Conservation (phyloP, 306 rosid species). For the Oemleria cerasiformis region DNA sequence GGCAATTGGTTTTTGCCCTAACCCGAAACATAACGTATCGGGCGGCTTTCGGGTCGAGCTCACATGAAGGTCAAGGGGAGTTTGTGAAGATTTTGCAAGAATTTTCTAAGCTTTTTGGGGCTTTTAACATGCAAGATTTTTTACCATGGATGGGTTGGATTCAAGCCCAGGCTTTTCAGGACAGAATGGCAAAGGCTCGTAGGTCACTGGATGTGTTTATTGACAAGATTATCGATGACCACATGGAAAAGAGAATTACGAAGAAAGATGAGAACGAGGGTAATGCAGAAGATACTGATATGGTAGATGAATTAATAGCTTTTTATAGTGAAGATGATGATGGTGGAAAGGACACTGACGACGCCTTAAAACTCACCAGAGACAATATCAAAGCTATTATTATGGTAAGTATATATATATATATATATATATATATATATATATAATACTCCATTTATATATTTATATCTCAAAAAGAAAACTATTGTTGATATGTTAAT, state of each 20-base stretch:
- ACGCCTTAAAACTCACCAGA: slow-evolving; percentile 21
- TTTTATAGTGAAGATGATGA: slow-evolving; percentile 12
- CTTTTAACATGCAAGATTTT: slow-evolving; percentile 35
- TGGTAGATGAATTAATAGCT: slow-evolving; percentile 36
- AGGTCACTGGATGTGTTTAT: slow-evolving; percentile 22
- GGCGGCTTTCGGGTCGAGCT: slow-evolving; percentile 33
- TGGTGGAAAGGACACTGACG: slow-evolving; percentile 12
- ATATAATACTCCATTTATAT: too few relatives aligned
- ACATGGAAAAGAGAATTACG: slow-evolving; percentile 18
- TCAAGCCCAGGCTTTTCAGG: slow-evolving; percentile 20
- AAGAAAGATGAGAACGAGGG: background rate
- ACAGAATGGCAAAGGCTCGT: slow-evolving; percentile 29
- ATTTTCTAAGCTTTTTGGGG: slow-evolving; percentile 33
- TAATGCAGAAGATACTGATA: slow-evolving; percentile 11
- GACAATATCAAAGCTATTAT: slow-evolving; percentile 35
- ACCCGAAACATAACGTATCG: slow-evolving; percentile 30
- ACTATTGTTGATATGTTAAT: too few relatives aligned
- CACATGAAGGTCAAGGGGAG: slow-evolving; percentile 29
- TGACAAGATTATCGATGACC: slow-evolving; percentile 31
- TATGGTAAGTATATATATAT: slow-evolving; percentile 17
- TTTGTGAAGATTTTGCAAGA: slow-evolving; percentile 32
- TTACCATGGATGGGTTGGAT: slow-evolving; percentile 35
- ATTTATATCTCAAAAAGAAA: too few relatives aligned
- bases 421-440: too few relatives aligned
- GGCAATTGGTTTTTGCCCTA: slow-evolving; percentile 24